Base-by-base conservation (phyloP, 768 basidiomycete genomes). In the Cystofilobasidium macerans region DNA sequence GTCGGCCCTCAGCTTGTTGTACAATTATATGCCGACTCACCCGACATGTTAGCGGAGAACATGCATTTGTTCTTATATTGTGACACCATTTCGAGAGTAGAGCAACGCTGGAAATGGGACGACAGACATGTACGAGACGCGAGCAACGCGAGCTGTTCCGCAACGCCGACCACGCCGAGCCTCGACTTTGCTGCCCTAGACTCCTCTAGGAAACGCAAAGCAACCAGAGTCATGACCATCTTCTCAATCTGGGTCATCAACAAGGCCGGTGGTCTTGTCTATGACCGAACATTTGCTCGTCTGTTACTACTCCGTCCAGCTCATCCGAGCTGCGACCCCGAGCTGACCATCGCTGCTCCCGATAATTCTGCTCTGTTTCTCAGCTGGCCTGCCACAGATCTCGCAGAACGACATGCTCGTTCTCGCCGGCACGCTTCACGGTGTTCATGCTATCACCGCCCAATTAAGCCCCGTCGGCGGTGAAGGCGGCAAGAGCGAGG, bases 371-470 rank as follows among this genome's bases (percentile, higher is more conserved):
- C 35, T 63, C 38, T 33, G 12, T 20, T 32, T 36, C 54, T 32
- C 75, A 95, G 95, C 93, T 70, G 92, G 90, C n/a, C 84, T 98
- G 57, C 85, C 91, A 12, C 83, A 85, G 65, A 79, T 94, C 61
- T 88, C 88, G 9, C 89, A 93, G 26, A 95, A 95, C 77, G 92
- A 95, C 79, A 87, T 91, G 70, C 84, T 99, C 62, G 89, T 98
- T 22, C 83, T 98, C 45, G 95, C 95, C 2, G 94, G 94, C 51
- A 98, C 95, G 18, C 78, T 98, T 42, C 95, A 98, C 69, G 93
- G 94, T 59, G 94, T 99, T 33, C 95, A 98, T 72, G 95, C 95
- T n/a, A 98, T 98, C 71, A 97, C 94, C 0, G 86, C 87, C 69
- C 84, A 89, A 51, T 79, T 99, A 53, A 90, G 88, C 6, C 94